Evolutionary conservation across 306 rosid species (phyloP).

Genomic region (Quercus rubra): DNA sequence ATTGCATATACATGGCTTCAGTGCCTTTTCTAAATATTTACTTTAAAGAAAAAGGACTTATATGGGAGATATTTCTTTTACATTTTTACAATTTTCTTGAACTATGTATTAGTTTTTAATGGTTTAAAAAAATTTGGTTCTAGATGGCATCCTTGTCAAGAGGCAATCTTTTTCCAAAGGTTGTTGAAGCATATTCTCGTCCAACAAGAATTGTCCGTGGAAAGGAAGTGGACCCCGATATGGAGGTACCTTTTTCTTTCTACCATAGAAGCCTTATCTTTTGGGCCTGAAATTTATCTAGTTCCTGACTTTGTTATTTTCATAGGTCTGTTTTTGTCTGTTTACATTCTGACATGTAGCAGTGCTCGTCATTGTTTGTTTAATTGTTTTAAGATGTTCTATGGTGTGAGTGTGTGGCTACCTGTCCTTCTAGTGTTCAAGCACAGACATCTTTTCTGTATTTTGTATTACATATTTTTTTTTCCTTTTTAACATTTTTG

Average conservation of each 20-base stretch:
- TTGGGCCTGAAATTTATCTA: neutral
- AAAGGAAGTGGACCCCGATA: slow-evolving; percentile 51
- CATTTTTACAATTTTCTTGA: neutral
- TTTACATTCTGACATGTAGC: neutral
- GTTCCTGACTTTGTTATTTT: neutral
- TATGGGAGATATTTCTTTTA: neutral
- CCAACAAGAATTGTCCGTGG: slow-evolving; percentile 96
- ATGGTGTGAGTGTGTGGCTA: neutral
- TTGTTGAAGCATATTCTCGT: slow-evolving; percentile 90
- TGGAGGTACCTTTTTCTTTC: slow-evolving; percentile 44
- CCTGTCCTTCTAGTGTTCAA: neutral
- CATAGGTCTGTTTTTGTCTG: neutral
- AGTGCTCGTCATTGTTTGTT: neutral
- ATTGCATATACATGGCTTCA: neutral
- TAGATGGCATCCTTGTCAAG: slow-evolving; percentile 84
- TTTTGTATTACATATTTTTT: neutral
- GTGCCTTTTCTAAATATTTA: neutral
- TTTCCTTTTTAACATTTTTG: neutral
- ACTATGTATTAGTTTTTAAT: slow-evolving; percentile 1
- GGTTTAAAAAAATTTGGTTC: slow-evolving; percentile 24
- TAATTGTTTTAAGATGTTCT: neutral
- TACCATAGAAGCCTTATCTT: neutral
- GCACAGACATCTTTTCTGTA: neutral
- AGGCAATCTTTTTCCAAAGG: slow-evolving; percentile 61
- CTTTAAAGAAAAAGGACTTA: neutral